Evolutionary conservation across 345 rosid species (phyloP), one percentile per base, ranked within the genome.

Genomic region (Brassica carinata): DNA sequence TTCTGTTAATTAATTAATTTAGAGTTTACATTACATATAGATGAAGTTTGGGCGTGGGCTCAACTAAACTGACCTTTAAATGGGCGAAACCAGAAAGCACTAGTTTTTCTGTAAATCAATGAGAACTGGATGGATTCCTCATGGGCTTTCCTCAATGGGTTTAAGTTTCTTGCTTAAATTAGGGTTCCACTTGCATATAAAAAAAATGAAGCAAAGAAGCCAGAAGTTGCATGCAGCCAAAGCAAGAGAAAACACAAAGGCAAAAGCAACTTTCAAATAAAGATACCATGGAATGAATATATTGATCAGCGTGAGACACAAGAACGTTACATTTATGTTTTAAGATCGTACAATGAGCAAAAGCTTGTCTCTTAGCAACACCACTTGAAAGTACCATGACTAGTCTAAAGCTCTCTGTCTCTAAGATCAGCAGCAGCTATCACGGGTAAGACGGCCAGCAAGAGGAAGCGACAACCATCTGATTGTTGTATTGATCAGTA

Each of bases 361-460:
- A 71, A 78, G 72, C 67, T 72, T 70, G 75, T 70, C 75, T 51
- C 18, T 70, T 78, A 64, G 31, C 66, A 72, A 51, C 72, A 78
- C 48, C 43, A 53, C 8, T 71, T 66, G 58, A 72, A 72, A 64
- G 64, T 33, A 51, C 64, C 64, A 13, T 58, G 64, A 40, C 61
- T 55, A 55, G 61, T 65, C 62, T 72, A 51, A 51, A 51, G 58
- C 58, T 51, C 58, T 51, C 58, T 51, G 58, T 51, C 58, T 51
- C 58, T 51, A 29, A 29, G 55, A 43, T 73, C 15, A 70, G 27
- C 62, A 79, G 43, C 15, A 29, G 8, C 45, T 72, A 9, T 73
- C 66, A 80, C 15, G 18, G 65, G 65, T 80, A 80, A 74, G 70
- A 18, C 8, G 23, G 18, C 83, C 83, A 80, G 38, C 75, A 69